These are phyloP conservation scores for Melastoma candidum DNA, from an alignment of 441 rosid species.

Conservation along the genomic window DNA sequence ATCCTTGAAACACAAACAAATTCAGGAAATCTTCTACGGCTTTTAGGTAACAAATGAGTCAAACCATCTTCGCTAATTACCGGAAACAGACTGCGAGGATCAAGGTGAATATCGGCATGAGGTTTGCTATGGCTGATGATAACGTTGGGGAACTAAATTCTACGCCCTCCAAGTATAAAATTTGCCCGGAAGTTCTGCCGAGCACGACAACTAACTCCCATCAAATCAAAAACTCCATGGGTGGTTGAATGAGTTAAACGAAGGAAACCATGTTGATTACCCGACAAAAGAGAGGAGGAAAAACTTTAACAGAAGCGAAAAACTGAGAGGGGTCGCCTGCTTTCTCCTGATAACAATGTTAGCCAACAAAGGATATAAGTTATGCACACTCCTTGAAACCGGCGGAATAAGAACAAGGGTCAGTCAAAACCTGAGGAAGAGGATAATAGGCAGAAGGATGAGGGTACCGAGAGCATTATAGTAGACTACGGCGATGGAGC, in stretches of 20 bases:
- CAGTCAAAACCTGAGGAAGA: slow-evolving; percentile 25
- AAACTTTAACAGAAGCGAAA: slow-evolving; percentile 23
- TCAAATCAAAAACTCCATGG: neutral
- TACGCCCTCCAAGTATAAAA: slow-evolving; percentile 19
- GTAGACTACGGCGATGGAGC: slow-evolving; percentile 31
- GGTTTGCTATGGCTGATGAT: slow-evolving; percentile 35
- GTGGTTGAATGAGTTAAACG: neutral
- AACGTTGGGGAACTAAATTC: slow-evolving; percentile 45
- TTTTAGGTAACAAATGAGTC: too few species aligned
- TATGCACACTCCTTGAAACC: slow-evolving; percentile 19
- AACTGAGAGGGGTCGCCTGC: slow-evolving; percentile 21
- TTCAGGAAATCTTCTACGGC: too few species aligned
- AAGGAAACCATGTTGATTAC: slow-evolving; percentile 12
- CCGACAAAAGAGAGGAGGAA: slow-evolving; percentile 32
- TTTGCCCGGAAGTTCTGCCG: slow-evolving; percentile 37
- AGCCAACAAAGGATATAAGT: slow-evolving; percentile 11
- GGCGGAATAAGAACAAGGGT: slow-evolving; percentile 4
- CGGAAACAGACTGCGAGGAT: slow-evolving; percentile 37
- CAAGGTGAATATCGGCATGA: slow-evolving; percentile 40
- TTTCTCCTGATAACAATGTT: slow-evolving; percentile 15
- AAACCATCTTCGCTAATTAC: slow-evolving; percentile 10
- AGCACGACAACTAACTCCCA: neutral
- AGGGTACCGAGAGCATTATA: slow-evolving; percentile 30
- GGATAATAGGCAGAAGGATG: slow-evolving; percentile 28
- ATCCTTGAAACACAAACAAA: slow-evolving; percentile 19